Evolutionary conservation across 441 rosid species (phyloP).

Genomic region (Brassica balearica): DNA sequence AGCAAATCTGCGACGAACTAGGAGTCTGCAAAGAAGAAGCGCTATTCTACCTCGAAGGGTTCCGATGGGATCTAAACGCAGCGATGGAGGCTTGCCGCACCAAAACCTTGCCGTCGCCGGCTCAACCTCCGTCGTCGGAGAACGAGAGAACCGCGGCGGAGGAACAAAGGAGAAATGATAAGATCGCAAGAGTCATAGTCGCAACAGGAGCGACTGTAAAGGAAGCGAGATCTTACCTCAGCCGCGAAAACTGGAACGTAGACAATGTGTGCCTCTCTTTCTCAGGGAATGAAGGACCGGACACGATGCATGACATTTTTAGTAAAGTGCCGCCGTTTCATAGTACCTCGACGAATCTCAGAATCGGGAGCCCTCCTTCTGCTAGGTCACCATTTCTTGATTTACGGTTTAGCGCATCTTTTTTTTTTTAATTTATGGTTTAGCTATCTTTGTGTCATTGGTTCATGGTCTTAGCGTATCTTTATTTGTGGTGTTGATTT

Average conservation of each 20-base stretch:
- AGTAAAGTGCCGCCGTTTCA: not conserved
- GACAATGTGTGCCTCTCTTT: not conserved
- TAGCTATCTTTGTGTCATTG: not conserved
- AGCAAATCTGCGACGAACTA: not conserved
- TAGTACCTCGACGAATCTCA: not conserved
- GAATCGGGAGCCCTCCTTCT: not conserved
- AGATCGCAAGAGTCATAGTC: not conserved
- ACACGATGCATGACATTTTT: too few relatives aligned
- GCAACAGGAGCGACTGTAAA: not conserved
- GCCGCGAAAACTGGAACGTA: not conserved
- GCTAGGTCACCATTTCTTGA: not conserved
- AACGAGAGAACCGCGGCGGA: not conserved
- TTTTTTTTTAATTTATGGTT: not conserved
- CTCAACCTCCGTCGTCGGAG: too few relatives aligned
- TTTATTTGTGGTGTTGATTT: not conserved
- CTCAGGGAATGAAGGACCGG: too few relatives aligned
- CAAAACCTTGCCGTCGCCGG: not conserved
- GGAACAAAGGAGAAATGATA: not conserved
- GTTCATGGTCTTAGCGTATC: too few relatives aligned
- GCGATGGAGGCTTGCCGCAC: slow-evolving; percentile 30
- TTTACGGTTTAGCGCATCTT: not conserved
- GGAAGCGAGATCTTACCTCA: not conserved
- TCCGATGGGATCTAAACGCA: slow-evolving; percentile 13
- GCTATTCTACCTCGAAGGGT: slow-evolving; percentile 34
- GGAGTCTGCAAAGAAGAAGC: slow-evolving; percentile 16